Evolutionary conservation across 495 filamentous ascomycete species (phyloP), one percentile per base, ranked within the genome.

Genomic region (Hapsidospora chrysogenum): DNA sequence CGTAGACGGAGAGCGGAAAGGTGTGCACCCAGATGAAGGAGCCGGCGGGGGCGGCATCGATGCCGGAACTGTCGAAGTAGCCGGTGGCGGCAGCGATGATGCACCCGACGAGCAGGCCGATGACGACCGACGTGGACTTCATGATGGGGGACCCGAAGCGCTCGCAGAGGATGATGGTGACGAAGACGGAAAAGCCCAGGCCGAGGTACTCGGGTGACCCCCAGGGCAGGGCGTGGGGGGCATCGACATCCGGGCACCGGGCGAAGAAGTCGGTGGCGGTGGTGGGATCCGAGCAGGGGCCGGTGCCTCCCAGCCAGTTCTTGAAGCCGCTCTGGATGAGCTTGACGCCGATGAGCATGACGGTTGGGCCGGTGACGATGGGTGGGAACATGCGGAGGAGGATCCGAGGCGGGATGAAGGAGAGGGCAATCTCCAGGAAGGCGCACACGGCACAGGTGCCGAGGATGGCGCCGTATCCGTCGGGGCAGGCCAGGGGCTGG

Each of bases 21-120:
- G 82, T 95, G 29, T 82, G 64, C 20, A 87, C 80, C 86, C 85
- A 95, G 52, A 92, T 72, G 56, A 95, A 93, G 19, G 78, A 83
- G 0, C 58, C 82, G 1, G 72, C 80, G 0, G 85, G 83, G 0
- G 77, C 72, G 19, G 57, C 52, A 41, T 79, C 66, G 50, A 93
- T 87, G 27, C 68, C 66, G 4, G 63, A 61, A 4, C 57, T 55
- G 41, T 82, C 75, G 44, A 93, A 93, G 60, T 95, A 93, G 19
- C 81, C 81, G 33, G 69, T 77, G 3, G 81, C 84, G 0, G 66
- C 85, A 1, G 83, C 83, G 29, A 94, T 80, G 50, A 93, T 86
- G 49, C 84, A 92, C 17, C 86, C 83, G 19, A 81, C 72, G 0
- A 93, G 64, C 7, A 93, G 67, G 17, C 85, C 86, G 30, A 87